A percentile compares a stretch with the other conserved stretches of the same genome.
Conservation (phyloP, 2,329 filamentous ascomycete genomes). For the Penicillium sp. region DNA sequence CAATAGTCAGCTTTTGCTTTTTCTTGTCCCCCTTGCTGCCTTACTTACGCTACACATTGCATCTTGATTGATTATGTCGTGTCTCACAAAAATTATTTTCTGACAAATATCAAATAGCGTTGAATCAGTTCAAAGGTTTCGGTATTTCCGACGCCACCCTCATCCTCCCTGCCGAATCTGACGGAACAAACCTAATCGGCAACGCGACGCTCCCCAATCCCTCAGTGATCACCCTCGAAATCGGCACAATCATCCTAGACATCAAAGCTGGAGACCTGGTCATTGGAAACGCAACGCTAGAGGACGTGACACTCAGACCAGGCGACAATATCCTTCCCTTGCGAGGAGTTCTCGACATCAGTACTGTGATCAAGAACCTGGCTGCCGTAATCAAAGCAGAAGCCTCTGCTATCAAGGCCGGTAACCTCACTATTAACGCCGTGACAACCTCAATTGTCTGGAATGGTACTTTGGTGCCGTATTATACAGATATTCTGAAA, state of each 20-base stretch:
- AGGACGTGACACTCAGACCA: slow-evolving; percentile 17
- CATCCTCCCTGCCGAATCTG: slow-evolving; percentile 16
- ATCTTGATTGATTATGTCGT: background rate
- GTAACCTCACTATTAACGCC: slow-evolving; percentile 14
- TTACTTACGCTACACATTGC: background rate
- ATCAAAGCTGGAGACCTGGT: slow-evolving; percentile 18
- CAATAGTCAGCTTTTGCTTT: background rate
- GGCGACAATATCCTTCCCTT: slow-evolving; percentile 23
- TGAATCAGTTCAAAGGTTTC: slow-evolving; percentile 22
- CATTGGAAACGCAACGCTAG: slow-evolving; percentile 20
- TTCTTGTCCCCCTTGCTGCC: background rate
- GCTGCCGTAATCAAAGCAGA: slow-evolving; percentile 16
- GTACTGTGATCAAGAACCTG: slow-evolving; percentile 13
- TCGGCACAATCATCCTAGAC: slow-evolving; percentile 22
- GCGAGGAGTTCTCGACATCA: slow-evolving; percentile 17
- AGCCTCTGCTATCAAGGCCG: slow-evolving; percentile 8
- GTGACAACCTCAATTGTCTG: slow-evolving; percentile 11
- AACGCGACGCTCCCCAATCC: slow-evolving; percentile 23
- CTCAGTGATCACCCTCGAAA: slow-evolving; percentile 19
- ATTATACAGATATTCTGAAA: slow-evolving; percentile 20
- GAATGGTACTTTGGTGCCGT: slow-evolving; percentile 17
- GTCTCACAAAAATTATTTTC: background rate
- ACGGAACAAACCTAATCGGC: slow-evolving; percentile 24
- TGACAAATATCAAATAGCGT: slow-evolving; percentile 9
- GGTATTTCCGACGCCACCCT: slow-evolving; percentile 19